Conservation (phyloP, 2,329 filamentous ascomycete species). For the Colletotrichum chlorophyti region DNA sequence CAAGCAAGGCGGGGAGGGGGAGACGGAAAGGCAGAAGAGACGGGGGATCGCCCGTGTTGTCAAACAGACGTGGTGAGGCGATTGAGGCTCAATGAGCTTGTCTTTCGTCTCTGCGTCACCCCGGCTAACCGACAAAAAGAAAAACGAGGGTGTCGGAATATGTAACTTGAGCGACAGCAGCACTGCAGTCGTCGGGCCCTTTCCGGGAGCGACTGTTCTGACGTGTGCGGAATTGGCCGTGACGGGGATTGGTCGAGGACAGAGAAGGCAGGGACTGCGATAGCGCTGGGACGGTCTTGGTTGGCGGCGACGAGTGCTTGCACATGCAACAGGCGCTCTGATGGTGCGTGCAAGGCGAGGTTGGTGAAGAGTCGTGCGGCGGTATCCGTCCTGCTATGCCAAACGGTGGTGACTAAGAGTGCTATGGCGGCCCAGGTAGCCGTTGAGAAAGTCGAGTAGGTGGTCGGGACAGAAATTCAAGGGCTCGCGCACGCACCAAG, state of each 20-base stretch:
- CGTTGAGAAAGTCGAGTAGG: no score
- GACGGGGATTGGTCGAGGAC: background rate
- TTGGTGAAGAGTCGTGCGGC: background rate
- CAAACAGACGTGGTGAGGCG: background rate
- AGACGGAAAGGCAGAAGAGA: background rate
- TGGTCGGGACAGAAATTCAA: no score
- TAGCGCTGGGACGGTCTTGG: conserved; percentile 13
- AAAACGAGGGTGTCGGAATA: no score
- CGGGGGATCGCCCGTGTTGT: background rate
- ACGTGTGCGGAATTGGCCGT: conserved; percentile 4
- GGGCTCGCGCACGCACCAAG: no score
- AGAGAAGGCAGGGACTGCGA: background rate
- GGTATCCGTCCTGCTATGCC: background rate
- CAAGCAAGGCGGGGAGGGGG: conserved; percentile 8
- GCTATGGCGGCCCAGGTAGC: no score
- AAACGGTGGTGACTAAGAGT: no score
- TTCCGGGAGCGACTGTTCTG: background rate
- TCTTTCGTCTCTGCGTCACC: no score
- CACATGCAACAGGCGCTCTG: conserved; percentile 8
- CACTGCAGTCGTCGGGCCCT: no score
- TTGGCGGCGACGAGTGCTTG: background rate
- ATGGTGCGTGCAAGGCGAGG: background rate
- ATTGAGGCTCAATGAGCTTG: conserved; percentile 6
- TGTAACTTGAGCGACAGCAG: no score
- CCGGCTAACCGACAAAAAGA: no score